Percentiles rank a stretch among this genome's conserved stretches.
These are phyloP conservation scores for Lasiosphaeriaceae sp. DNA, from an alignment of 495 filamentous ascomycete genomes.

Conservation along the genomic window DNA sequence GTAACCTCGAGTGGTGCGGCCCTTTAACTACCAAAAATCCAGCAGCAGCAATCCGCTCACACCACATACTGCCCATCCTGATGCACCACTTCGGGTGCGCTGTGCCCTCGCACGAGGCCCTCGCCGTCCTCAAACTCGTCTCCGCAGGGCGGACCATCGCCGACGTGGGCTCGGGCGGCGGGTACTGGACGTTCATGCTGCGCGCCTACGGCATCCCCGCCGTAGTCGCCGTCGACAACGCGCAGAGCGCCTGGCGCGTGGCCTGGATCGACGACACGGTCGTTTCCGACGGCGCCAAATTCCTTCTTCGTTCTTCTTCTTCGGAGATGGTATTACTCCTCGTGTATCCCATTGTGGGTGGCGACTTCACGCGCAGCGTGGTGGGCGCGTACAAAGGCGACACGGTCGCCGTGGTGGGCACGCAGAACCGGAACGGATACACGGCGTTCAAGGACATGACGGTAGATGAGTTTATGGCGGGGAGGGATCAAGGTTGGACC, in stretches of 20 bases:
- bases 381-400: constrained; percentile 53
- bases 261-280: constrained; percentile 58
- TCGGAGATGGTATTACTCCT: constrained; percentile 49
- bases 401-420: constrained; percentile 57
- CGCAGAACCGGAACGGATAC: constrained; percentile 61
- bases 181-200: constrained; percentile 62
- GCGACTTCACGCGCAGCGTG: constrained; percentile 49
- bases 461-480: constrained; percentile 53
- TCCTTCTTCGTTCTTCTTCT: constrained; percentile 20
- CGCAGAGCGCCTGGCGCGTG: constrained; percentile 50
- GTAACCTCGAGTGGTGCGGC: constrained; percentile 47
- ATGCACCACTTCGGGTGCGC: constrained; percentile 68
- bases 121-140: constrained; percentile 47
- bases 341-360: constrained; percentile 58
- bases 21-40: constrained; percentile 24
- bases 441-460: constrained; percentile 53
- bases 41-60: constrained; percentile 31
- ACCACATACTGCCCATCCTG: constrained; percentile 57
- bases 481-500: constrained; percentile 34
- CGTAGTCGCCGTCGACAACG: constrained; percentile 46
- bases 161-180: constrained; percentile 51
- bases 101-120: constrained; percentile 51
- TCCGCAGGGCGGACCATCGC: constrained; percentile 34
- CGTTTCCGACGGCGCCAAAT: constrained; percentile 41
- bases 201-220: constrained; percentile 35